Percentiles rank a stretch among this genome's conserved stretches.
phyloP scores from a whole-genome alignment of 2,329 filamentous ascomycete species.

The Talaromyces sp. region DNA sequence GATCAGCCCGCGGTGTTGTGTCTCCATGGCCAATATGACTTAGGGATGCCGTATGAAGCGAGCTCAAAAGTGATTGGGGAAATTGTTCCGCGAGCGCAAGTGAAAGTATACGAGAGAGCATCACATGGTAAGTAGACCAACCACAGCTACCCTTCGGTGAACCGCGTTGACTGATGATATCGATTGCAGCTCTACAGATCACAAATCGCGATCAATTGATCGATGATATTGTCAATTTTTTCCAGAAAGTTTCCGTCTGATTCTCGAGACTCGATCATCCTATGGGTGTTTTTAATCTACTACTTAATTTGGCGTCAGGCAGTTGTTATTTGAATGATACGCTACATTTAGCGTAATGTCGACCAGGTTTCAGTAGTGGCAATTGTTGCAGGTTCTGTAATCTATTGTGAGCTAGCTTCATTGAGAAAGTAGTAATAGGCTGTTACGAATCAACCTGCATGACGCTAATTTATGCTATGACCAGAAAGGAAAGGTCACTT shows the following conservation, averaged over 20 bases:
- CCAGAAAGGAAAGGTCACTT: background rate
- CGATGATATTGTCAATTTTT: background rate
- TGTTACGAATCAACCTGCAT: too few relatives aligned
- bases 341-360: too few relatives aligned
- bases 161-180: background rate
- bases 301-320: background rate
- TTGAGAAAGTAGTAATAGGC: too few relatives aligned
- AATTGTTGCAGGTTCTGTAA: too few relatives aligned
- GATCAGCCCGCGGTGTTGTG: constrained; percentile 21
- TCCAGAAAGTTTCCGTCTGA: background rate
- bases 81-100: constrained; percentile 25
- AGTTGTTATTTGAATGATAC: background rate
- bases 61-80: constrained; percentile 27
- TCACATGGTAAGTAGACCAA: constrained; percentile 26
- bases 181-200: background rate
- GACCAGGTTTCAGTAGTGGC: too few relatives aligned
- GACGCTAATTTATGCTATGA: background rate
- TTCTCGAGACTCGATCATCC: background rate
- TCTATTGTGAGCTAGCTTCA: too few relatives aligned
- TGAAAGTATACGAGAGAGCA: constrained; percentile 31
- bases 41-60: constrained; percentile 28
- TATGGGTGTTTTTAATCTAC: background rate
- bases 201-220: background rate
- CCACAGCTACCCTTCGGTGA: background rate
- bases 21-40: constrained; percentile 31